These are phyloP conservation scores for Talaromyces sp. DNA, from an alignment of 2,329 filamentous ascomycete genomes.

Conservation along the genomic window DNA sequence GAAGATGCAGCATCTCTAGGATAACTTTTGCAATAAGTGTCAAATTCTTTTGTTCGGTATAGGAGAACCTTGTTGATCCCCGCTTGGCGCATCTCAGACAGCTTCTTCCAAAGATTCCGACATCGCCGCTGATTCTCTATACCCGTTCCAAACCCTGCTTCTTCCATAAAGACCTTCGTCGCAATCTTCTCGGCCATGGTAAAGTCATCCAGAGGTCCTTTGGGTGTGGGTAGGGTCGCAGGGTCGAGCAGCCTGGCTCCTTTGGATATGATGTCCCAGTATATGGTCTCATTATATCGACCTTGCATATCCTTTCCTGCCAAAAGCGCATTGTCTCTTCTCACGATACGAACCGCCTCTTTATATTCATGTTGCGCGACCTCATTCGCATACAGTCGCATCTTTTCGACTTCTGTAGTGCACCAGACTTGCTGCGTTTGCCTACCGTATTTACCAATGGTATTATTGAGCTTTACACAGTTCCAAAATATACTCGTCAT, in stretches of 20 bases:
- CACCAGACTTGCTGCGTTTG: not conserved
- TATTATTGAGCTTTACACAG: not conserved
- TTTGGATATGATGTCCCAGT: slow-evolving; percentile 5
- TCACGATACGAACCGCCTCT: not conserved
- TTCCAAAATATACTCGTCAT: slow-evolving; percentile 5
- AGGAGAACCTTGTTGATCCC: not conserved
- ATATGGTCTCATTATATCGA: slow-evolving; percentile 2
- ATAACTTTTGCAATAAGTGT: not conserved
- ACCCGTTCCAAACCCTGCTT: not conserved
- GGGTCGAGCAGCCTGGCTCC: not conserved
- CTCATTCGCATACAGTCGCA: not conserved
- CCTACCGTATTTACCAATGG: not conserved
- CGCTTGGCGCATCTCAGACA: not conserved
- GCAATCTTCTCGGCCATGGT: not conserved
- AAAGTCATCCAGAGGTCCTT: not conserved
- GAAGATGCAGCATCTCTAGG: not conserved
- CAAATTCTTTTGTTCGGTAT: not conserved
- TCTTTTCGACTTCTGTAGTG: slow-evolving; percentile 2
- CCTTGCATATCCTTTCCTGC: not conserved
- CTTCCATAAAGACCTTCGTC: not conserved
- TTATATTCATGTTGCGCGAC: not conserved
- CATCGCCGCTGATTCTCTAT: not conserved
- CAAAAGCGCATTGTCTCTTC: slow-evolving; percentile 5
- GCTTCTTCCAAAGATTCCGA: not conserved
- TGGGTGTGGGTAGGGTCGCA: not conserved